A percentile compares a stretch with the other conserved stretches of the same genome.
Evolutionary conservation across 2,329 filamentous ascomycete species (phyloP).

Genomic region (Scortechinia acanthostroma): DNA sequence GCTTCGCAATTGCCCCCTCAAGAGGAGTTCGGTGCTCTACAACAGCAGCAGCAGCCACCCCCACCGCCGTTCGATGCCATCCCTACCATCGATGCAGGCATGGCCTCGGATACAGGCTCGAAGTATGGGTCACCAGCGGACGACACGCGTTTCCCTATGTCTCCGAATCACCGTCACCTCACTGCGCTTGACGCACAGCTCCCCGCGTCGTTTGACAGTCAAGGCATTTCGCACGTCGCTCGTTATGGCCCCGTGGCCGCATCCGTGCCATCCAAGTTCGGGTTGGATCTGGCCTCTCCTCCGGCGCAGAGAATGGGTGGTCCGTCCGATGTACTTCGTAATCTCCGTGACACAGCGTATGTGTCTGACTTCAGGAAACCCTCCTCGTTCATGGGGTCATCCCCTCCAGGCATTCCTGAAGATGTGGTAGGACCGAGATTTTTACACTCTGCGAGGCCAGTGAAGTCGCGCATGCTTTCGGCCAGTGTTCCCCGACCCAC

Average conservation of each 20-base stretch:
- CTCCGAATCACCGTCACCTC: slow-evolving; percentile 45
- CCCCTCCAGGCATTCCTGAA: slow-evolving; percentile 44
- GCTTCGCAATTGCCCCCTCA: slow-evolving; percentile 26
- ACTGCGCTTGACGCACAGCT: slow-evolving; percentile 62
- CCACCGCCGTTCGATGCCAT: slow-evolving; percentile 34
- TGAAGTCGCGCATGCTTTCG: slow-evolving; percentile 46
- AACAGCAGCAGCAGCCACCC: slow-evolving; percentile 23
- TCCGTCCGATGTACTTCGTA: slow-evolving; percentile 43
- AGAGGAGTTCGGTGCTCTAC: slow-evolving; percentile 30
- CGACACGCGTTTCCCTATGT: slow-evolving; percentile 45
- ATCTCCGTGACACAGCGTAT: slow-evolving; percentile 50
- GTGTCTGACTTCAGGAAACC: slow-evolving; percentile 38
- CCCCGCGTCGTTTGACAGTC: slow-evolving; percentile 64
- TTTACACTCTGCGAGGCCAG: slow-evolving; percentile 49
- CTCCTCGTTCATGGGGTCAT: slow-evolving; percentile 38
- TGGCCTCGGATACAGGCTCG: slow-evolving; percentile 46
- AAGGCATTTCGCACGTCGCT: slow-evolving; percentile 60
- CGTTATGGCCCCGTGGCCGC: slow-evolving; percentile 59
- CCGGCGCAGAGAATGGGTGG: slow-evolving; percentile 34
- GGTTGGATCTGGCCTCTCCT: slow-evolving; percentile 50
- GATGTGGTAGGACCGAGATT: slow-evolving; percentile 44
- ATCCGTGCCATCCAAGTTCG: slow-evolving; percentile 59
- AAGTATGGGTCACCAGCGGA: slow-evolving; percentile 57
- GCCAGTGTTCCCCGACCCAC: slow-evolving; percentile 46
- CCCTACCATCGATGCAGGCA: slow-evolving; percentile 47